phyloP scores from a whole-genome alignment of 345 rosid species.

The Draba incana region DNA sequence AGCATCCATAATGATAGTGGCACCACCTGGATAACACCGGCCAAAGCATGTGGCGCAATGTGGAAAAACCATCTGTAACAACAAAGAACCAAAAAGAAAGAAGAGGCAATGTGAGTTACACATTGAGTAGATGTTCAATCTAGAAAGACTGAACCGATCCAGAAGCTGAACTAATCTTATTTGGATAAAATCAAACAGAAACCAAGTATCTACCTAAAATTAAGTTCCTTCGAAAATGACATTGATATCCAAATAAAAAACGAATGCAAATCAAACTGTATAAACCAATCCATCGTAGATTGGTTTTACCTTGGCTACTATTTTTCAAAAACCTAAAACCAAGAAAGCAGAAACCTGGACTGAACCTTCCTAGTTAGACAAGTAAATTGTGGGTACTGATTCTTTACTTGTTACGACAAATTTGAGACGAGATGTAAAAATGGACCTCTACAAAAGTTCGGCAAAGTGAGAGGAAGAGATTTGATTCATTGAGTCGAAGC shows the following conservation, averaged over 20 bases:
- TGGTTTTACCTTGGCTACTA: too few species aligned
- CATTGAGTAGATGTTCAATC: background rate
- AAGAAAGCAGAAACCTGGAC: too few species aligned
- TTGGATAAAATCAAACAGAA: background rate
- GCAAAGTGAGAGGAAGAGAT: conserved; percentile 86
- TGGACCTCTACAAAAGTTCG: conserved; percentile 84
- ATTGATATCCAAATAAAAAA: too few species aligned
- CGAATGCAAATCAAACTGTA: too few species aligned
- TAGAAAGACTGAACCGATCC: background rate
- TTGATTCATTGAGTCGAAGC: conserved; percentile 86
- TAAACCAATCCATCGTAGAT: too few species aligned
- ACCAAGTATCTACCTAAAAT: background rate
- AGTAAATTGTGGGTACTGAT: conserved; percentile 11
- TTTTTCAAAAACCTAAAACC: too few species aligned
- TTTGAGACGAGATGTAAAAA: conserved; percentile 13
- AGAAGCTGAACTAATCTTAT: background rate
- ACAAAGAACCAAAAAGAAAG: conserved; percentile 12
- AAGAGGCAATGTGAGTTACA: conserved; percentile 19
- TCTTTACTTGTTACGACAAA: conserved; percentile 6
- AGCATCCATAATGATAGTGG: conserved; percentile 69
- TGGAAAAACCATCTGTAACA: conserved; percentile 73
- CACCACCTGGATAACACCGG: conserved; percentile 90
- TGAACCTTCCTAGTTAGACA: background rate
- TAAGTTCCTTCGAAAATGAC: too few species aligned
- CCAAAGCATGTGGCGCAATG: conserved; percentile 90